Evolutionary conservation across 257 asterid genomes (phyloP), one percentile per base, ranked within the genome.

Genomic region (Eustoma russellianum): DNA sequence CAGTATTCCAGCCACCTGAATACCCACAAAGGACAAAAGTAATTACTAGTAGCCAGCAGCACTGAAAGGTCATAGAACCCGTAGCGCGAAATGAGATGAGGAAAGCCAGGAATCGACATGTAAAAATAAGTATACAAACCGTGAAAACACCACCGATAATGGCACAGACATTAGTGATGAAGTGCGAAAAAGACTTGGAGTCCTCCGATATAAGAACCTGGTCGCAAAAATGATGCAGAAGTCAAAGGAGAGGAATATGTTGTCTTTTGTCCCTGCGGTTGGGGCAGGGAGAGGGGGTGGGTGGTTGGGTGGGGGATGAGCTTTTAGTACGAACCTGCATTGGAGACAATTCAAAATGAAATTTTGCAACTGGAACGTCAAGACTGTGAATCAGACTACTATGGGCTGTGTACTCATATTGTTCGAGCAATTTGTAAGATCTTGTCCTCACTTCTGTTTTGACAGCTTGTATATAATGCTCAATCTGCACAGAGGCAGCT

Each of bases 1-100:
- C 80, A 91, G 12, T 58, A 91, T 87, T 51, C 97, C 97, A 17
- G 98, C 97, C 65, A 91, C 98, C 96, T 91, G 90, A 63, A 72
- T 68, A 48, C 68, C 63, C 41, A 7, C 8, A 11, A 38, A 55
- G 40, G 41, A 55, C 17, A 55, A 17, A 6, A 13, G 17, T 10
- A 14, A 9, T n/a, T 40, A 54, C 2, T 41, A 34, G 8, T 35
- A 5, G 7, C 9, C 8, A 17, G 11, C 49, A 55, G 13, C 9
- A 53, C 11, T n/a, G 16, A 8, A 33, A 52, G 44, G 56, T 14
- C 24, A 10, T 8, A 54, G 48, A 15, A 9, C 35, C 16, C 34
- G 33, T 19, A n/a, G 46, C 11, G 33, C 16, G 17, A 24, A 43
- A 24, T 11, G 3, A 49, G 2, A 17, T 5, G 16, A 50, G 38